Evolutionary conservation across 192 early-diverging fungal genomes (phyloP).

Genomic region (Mortierella claussenii): DNA sequence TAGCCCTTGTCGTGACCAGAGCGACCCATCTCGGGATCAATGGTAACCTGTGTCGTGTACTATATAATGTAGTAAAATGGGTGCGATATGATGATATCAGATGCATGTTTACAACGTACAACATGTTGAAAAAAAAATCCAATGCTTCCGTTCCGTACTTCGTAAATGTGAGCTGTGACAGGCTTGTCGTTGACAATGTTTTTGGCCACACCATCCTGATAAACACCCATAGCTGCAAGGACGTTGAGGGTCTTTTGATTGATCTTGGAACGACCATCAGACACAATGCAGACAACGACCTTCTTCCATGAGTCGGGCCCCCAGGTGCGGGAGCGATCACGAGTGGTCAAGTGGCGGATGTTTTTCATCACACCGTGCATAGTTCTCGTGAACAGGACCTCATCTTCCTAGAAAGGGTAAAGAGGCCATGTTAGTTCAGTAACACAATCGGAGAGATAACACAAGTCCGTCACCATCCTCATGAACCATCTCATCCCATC

Average conservation of each 20-base stretch:
- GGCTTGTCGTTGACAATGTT: conserved; percentile 69
- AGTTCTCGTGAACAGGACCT: conserved; percentile 88
- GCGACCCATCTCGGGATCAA: conserved; percentile 80
- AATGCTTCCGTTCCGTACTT: conserved; percentile 40
- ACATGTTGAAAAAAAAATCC: not conserved
- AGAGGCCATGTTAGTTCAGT: too few relatives aligned
- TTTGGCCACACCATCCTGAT: conserved; percentile 82
- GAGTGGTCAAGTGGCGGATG: conserved; percentile 87
- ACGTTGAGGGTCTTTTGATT: conserved; percentile 75
- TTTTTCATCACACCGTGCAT: conserved; percentile 91
- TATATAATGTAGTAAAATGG: conserved; percentile 34
- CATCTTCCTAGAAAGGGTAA: conserved; percentile 93
- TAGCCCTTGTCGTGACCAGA: conserved; percentile 71
- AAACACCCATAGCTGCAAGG: conserved; percentile 83
- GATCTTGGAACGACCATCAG: conserved; percentile 85
- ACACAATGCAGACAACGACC: conserved; percentile 83
- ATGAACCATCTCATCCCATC: too few relatives aligned
- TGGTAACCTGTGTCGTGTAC: conserved; percentile 81
- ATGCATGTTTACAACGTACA: not conserved
- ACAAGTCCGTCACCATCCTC: too few relatives aligned
- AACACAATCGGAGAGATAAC: too few relatives aligned
- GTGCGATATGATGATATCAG: not conserved
- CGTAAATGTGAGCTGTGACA: conserved; percentile 76
- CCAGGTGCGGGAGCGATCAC: conserved; percentile 79
- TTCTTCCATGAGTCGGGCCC: conserved; percentile 86